Base-by-base conservation (phyloP, 1,284 basidiomycete genomes). In the Stereum hirsutum region DNA sequence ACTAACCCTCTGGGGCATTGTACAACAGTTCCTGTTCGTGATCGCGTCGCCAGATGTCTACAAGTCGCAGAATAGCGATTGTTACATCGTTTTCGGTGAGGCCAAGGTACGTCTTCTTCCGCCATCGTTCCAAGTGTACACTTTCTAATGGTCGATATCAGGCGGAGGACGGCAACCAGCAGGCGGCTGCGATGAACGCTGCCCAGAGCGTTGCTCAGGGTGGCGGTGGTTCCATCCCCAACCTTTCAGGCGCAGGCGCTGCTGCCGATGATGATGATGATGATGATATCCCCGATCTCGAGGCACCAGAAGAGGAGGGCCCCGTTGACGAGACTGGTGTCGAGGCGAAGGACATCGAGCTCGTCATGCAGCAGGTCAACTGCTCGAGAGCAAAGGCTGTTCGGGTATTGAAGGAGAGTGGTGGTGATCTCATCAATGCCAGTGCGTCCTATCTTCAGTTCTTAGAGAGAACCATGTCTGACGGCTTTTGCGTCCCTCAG, bases 11-110 rank as follows among this genome's bases (percentile, higher is more conserved):
- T 3, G 15, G 17, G 12, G 15, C 15, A 39, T 28, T 44, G 14
- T 31, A n/a, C 23, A 21, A 15, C 53, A 91, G 88, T 73, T 93
- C 52, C 80, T 99, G 49, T 89, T 97, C 63, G 94, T 98, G 50
- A 80, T 99, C 56, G 79, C 89, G 49, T 74, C 86, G 47, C 95
- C 96, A 42, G 95, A 99, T 55, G 95, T 99, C 43, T 99, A 91
- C 84, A 98, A 97, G 75, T 93, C 92, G 42, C 82, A 89, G 41
- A 90, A 89, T 68, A 93, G 90, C 58, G 96, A 99, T 68, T 91
- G 88, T 68, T 98, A 99, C 77, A 92, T 99, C 62, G 92, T 99
- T 52, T 99, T 98, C 57, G 95, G 95, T 55, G 95, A 99, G 74
- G 93, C 92, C 54, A 96, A 94, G 78, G 83, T 85, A 44, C 35